Evolutionary conservation across 1,284 basidiomycete genomes (phyloP), one percentile per base, ranked within the genome.

Genomic region (Heliocybe sulcata): DNA sequence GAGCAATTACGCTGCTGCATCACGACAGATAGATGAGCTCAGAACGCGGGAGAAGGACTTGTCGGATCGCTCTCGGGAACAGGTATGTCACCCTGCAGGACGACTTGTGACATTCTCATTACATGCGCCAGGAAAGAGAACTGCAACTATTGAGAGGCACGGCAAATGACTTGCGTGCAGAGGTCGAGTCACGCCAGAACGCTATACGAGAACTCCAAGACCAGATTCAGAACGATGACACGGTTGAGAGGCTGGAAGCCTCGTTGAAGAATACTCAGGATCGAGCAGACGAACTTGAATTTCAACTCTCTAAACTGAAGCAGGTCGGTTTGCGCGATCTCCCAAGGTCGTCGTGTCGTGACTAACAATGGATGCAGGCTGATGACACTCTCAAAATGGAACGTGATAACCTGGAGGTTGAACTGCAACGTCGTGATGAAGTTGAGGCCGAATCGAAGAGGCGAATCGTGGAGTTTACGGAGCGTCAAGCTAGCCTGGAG

Each of bases 171-270:
- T 66, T 80, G 29, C 79, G 76, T 52, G 69, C 76, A 29, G 74
- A 83, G 58, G 73, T 79, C 2, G 78, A 80, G 55, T 72, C 78
- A 45, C 74, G 77, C 59, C 75, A 79, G 56, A 76, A 80, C 49
- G 75, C 79, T 55, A 75, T 84, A 22, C 81, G 80, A 27, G 87
- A 90, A 61, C 68, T 92, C 27, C 81, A 89, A 62, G 90, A 91
- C 60, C 87, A 89, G 59, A 85, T 91, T 25, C 81, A 91, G 65
- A 82, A 80, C 58, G 89, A 92, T 63, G 88, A 92, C 67, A 83
- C 87, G 33, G 82, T 83, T 20, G 89, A 90, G 61, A 75, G 77
- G 45, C 68, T 91, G 35, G 88, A 91, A 63, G 70, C 72, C 45
- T 85, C 83, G 2, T 69, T 92, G 53, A 84, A 83, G 64, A 84